These are phyloP conservation scores for Talaromyces marneffei DNA, from an alignment of 2,329 filamentous ascomycete genomes.

Conservation along the genomic window DNA sequence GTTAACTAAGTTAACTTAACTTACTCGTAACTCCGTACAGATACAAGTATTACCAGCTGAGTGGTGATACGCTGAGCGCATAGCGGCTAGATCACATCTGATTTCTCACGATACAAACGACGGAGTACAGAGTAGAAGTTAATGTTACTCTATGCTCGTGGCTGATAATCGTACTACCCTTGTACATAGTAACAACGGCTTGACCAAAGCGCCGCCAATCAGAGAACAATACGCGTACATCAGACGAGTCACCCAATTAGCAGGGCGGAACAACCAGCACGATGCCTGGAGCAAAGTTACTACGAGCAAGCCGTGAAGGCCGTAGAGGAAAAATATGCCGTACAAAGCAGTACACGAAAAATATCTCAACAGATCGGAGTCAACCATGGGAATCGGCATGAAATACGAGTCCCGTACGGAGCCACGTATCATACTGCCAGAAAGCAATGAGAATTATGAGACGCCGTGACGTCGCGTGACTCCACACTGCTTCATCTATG, in stretches of 20 bases:
- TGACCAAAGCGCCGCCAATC: background rate
- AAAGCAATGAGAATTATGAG: no score
- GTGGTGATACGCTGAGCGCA: background rate
- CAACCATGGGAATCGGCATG: background rate
- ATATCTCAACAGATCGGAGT: background rate
- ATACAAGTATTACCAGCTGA: background rate
- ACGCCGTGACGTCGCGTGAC: conserved; percentile 2
- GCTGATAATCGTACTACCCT: conserved; percentile 1
- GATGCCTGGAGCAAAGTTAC: no score
- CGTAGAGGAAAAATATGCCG: background rate
- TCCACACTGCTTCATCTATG: conserved; percentile 2
- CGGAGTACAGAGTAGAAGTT: no score
- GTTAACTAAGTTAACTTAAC: no score
- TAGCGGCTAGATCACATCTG: background rate
- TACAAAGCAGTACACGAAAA: background rate
- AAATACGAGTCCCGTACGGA: background rate
- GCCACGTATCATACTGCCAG: background rate
- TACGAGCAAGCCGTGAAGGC: no score
- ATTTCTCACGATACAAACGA: no score
- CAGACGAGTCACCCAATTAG: background rate
- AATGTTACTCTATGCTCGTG: conserved; percentile 7
- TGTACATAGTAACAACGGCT: no score
- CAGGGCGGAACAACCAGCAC: background rate
- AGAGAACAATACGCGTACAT: background rate
- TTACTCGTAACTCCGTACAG: no score